Percentiles rank a stretch among this genome's conserved stretches.
These are phyloP conservation scores for Phoma sp. DNA, from an alignment of 2,329 filamentous ascomycete species.

Conservation along the genomic window DNA sequence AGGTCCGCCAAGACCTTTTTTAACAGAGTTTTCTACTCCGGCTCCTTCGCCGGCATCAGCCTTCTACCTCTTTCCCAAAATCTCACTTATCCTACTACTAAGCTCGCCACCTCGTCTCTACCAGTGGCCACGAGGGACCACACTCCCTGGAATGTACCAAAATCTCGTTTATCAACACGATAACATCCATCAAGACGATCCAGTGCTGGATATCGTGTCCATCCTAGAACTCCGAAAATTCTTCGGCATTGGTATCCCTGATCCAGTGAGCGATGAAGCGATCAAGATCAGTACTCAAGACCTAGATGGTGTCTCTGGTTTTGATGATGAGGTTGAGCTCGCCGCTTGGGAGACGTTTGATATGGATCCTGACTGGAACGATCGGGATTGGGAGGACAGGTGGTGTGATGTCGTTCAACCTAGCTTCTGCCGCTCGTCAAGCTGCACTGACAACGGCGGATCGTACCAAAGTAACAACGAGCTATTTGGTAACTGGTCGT, in stretches of 20 bases:
- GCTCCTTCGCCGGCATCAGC: not conserved
- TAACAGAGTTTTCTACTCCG: too few relatives aligned
- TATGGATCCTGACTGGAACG: not conserved
- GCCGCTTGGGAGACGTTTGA: not conserved
- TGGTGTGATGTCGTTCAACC: not conserved
- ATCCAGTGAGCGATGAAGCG: not conserved
- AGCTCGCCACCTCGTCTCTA: not conserved
- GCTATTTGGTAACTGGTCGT: not conserved
- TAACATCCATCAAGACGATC: not conserved
- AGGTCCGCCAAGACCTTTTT: too few relatives aligned
- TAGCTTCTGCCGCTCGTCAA: too few relatives aligned
- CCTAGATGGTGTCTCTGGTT: not conserved
- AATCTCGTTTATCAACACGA: not conserved
- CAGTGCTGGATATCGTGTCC: not conserved
- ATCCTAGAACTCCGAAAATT: not conserved
- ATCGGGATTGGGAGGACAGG: not conserved
- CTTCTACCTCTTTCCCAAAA: not conserved
- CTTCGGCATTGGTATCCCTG: not conserved
- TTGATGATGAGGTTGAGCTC: not conserved
- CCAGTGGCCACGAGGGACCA: not conserved
- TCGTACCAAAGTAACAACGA: not conserved
- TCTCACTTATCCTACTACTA: not conserved
- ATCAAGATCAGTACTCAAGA: not conserved
- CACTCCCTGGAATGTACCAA: not conserved
- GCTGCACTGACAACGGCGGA: too few relatives aligned